Conservation (phyloP, 306 rosid species). For the Glycine soja region DNA sequence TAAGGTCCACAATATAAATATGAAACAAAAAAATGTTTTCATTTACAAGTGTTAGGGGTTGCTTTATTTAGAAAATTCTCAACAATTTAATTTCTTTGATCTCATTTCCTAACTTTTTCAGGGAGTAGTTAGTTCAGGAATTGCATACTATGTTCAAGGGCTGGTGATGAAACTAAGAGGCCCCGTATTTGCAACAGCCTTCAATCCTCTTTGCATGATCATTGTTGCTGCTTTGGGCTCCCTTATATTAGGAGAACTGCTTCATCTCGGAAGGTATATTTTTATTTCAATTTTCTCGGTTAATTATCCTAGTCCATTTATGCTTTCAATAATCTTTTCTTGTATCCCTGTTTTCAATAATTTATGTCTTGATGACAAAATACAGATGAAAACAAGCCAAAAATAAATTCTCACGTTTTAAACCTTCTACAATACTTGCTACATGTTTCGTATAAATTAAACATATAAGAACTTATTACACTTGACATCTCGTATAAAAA, state of each 20-base stretch:
- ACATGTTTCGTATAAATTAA: neutral
- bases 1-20: neutral
- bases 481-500: neutral
- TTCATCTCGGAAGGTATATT: conserved; percentile 70
- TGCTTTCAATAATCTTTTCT: neutral
- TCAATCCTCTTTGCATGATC: conserved; percentile 78
- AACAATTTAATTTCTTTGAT: neutral
- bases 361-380: neutral
- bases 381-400: neutral
- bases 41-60: neutral
- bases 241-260: conserved; percentile 61
- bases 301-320: neutral
- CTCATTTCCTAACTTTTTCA: neutral
- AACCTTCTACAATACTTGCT: neutral
- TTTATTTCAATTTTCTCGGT: neutral
- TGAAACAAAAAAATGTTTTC: neutral
- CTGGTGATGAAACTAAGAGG: conserved; percentile 67
- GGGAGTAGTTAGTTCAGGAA: conserved; percentile 71
- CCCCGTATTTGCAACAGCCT: conserved; percentile 75
- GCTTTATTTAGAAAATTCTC: neutral
- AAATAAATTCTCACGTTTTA: neutral
- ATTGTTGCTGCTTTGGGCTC: conserved; percentile 62
- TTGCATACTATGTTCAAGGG: conserved; percentile 73
- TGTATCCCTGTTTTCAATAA: neutral
- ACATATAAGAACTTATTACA: neutral